Evolutionary conservation across 495 filamentous ascomycete species (phyloP).

Genomic region (Bacidia rubella): DNA sequence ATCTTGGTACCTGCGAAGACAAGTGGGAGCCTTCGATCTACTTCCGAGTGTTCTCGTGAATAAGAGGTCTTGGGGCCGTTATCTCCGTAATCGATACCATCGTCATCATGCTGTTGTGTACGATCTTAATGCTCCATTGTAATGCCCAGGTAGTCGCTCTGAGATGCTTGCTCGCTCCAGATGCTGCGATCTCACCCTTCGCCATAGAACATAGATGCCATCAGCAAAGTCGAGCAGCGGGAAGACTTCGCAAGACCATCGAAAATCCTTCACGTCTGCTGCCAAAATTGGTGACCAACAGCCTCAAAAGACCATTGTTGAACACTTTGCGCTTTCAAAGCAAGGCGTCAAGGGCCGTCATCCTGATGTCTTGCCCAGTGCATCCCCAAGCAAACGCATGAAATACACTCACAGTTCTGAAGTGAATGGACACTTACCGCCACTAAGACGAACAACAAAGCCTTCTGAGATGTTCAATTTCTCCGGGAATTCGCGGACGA

Average conservation of each 20-base stretch:
- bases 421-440: slow-evolving; percentile 1
- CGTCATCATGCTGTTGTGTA: no score
- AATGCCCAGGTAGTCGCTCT: not conserved
- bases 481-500: slow-evolving; percentile 14
- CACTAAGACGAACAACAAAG: slow-evolving; percentile 13
- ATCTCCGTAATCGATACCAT: no score
- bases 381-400: slow-evolving; percentile 28
- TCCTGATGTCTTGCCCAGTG: slow-evolving; percentile 1
- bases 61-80: no score
- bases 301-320: slow-evolving; percentile 36
- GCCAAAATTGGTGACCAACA: slow-evolving; percentile 10
- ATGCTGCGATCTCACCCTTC: not conserved
- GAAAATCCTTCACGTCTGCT: slow-evolving; percentile 19
- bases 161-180: not conserved
- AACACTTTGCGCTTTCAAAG: slow-evolving; percentile 27
- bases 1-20: no score
- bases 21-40: no score
- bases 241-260: slow-evolving; percentile 32
- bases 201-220: slow-evolving; percentile 10
- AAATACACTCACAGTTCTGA: slow-evolving; percentile 25
- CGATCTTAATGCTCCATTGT: no score
- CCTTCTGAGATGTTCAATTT: slow-evolving; percentile 37
- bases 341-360: slow-evolving; percentile 5
- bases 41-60: no score
- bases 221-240: slow-evolving; percentile 30